These are phyloP conservation scores for Cercospora sojina DNA, from an alignment of 2,329 filamentous ascomycete species.

Conservation along the genomic window DNA sequence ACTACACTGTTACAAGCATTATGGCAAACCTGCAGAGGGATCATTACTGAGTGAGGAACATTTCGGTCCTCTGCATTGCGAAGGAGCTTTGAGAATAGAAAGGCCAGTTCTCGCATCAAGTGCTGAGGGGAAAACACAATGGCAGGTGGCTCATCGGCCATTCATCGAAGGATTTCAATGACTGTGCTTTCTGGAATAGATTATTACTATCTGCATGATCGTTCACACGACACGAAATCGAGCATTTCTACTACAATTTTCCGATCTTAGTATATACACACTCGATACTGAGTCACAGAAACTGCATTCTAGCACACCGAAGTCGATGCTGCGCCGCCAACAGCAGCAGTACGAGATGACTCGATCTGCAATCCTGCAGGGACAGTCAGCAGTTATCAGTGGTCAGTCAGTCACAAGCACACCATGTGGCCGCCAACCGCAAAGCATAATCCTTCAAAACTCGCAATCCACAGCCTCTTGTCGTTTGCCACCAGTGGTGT, in stretches of 20 bases:
- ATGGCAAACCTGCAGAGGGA: neutral
- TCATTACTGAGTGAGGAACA: slow-evolving; percentile 11
- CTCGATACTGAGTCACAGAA: neutral
- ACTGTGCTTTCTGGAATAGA: neutral
- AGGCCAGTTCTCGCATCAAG: slow-evolving; percentile 15
- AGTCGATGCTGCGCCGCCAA: neutral
- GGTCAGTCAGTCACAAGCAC: neutral
- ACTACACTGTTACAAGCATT: neutral
- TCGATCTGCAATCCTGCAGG: neutral
- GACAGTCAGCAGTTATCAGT: neutral
- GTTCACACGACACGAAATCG: neutral
- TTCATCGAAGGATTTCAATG: neutral
- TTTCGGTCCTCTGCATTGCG: slow-evolving; percentile 1
- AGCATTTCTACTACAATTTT: neutral
- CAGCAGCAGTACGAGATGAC: slow-evolving; percentile 1
- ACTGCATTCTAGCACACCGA: neutral
- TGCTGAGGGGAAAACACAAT: slow-evolving; percentile 6
- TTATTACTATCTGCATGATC: neutral
- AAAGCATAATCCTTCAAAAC: neutral
- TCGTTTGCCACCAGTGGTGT: no score
- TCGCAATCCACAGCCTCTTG: no score
- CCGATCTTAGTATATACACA: neutral
- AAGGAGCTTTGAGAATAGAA: slow-evolving; percentile 9
- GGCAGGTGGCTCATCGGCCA: slow-evolving; percentile 4
- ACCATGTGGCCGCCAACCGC: neutral